Base-by-base conservation (phyloP, 257 asterid species). In the Jasminum sambac region DNA sequence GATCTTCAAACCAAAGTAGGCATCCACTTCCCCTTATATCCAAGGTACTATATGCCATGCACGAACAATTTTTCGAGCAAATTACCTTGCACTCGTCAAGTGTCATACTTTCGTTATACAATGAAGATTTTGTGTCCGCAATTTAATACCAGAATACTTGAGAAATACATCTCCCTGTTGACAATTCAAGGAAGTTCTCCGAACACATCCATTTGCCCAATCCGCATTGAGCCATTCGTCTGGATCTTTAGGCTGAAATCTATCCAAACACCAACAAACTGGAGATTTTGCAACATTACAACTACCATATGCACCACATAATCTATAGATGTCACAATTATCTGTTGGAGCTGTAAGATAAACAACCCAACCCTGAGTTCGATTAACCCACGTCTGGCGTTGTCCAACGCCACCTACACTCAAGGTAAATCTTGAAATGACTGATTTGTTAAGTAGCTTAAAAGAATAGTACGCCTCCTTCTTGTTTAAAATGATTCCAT, bases 231-330 rank as follows among this genome's bases (percentile, higher is more conserved):
- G 3, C 78, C 69, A 52, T 16, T 63, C 63, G 11, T 71, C 21
- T n/a, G 70, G 64, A 50, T 72, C 37, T 34, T 67, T 72, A 23
- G 70, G 70, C 38, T 24, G 0, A 24, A 72, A 72, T 44, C 70
- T 57, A 39, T 5, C 57, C 39, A 72, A n/a, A 40, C 76, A 72
- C 11, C 62, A 63, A 72, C 76, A 72, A 11, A 66, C 68, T 26
- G 70, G 76, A 7, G 63, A 63, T 2, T 30, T 46, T 6, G 38
- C 62, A 26, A 30, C 48, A 58, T 34, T 72, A 68, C 74, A 70
- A 37, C 58, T 70, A 30, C 67, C 60, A 30, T 30, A 30, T 30
- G 36, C 36, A 30, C 36, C 36, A 30, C 36, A 30, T 30, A 30
- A 30, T 30, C 36, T 4, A 30, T 30, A 30, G 36, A 4, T 30